A percentile compares a stretch with the other conserved stretches of the same genome.
These are phyloP conservation scores for Saccharomyces hybrid DNA, from an alignment of 1,139 yeast genomes.

Conservation along the genomic window DNA sequence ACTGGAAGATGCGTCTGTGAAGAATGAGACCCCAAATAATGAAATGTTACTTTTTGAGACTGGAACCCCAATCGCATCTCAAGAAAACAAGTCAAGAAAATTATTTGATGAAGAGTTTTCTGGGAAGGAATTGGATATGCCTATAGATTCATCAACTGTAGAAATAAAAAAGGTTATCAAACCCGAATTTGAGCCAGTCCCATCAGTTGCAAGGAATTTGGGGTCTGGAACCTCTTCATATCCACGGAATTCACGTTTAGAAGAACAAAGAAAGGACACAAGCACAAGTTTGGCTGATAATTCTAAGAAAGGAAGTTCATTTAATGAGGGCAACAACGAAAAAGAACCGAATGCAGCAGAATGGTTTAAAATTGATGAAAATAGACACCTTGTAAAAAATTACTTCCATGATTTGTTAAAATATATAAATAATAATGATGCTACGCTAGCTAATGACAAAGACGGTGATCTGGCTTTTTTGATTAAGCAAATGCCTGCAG, in stretches of 20 bases:
- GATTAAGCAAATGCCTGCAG: constrained; percentile 60
- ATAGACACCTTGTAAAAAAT: constrained; percentile 13
- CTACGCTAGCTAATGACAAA: constrained; percentile 42
- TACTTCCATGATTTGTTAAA: constrained; percentile 23
- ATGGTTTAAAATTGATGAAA: constrained; percentile 8
- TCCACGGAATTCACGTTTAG: background rate
- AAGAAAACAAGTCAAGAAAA: background rate
- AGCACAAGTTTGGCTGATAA: background rate
- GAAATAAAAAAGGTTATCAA: background rate
- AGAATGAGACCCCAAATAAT: background rate
- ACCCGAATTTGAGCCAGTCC: background rate
- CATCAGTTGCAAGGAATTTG: background rate
- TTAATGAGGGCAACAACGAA: background rate
- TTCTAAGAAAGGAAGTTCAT: background rate
- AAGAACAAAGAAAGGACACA: background rate
- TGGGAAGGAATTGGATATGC: background rate
- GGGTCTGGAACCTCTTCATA: background rate
- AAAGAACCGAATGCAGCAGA: background rate
- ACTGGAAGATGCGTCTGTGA: background rate
- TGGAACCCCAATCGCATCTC: constrained; percentile 1
- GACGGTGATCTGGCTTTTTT: constrained; percentile 59
- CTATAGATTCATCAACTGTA: background rate
- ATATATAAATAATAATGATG: constrained; percentile 24
- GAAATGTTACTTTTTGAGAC: constrained; percentile 1
- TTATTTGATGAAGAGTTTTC: background rate